Conservation (phyloP, 1,139 yeast species). For the Yamadazyma atmosphaerica region DNA sequence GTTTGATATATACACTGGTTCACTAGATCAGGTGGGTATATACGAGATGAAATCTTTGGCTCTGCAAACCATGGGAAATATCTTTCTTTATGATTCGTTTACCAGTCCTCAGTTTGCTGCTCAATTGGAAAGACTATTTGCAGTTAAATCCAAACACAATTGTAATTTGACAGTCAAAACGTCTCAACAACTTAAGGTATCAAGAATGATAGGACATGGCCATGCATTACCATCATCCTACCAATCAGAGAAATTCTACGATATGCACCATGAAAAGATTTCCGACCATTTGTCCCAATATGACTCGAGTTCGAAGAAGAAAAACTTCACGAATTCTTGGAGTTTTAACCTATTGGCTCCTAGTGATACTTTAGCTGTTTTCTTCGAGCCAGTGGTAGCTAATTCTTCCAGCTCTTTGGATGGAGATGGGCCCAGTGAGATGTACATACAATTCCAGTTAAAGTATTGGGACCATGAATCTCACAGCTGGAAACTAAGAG, state of each 20-base stretch:
- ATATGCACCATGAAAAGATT: conserved; percentile 29
- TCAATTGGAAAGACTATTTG: conserved; percentile 5
- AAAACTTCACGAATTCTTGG: conserved; percentile 40
- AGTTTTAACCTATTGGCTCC: conserved; percentile 22
- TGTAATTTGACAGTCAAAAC: conserved; percentile 30
- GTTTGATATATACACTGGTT: conserved; percentile 33
- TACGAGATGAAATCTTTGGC: conserved; percentile 40
- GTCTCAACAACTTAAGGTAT: conserved; percentile 31
- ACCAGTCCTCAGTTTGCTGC: conserved; percentile 20
- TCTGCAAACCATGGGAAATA: conserved; percentile 29
- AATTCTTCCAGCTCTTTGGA: conserved; percentile 22
- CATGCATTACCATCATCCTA: conserved; percentile 37
- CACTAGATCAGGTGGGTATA: conserved; percentile 42
- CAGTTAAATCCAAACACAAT: conserved; percentile 8
- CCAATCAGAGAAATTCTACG: conserved; percentile 21
- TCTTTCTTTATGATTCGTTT: conserved; percentile 29
- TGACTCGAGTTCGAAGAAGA: conserved; percentile 32
- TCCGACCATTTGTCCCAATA: conserved; percentile 34
- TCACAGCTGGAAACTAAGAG: conserved; percentile 25
- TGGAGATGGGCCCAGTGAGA: conserved; percentile 21
- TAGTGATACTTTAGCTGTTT: conserved; percentile 28
- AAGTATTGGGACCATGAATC: conserved; percentile 26
- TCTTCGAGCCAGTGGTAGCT: conserved; percentile 34
- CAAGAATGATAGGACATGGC: conserved; percentile 29
- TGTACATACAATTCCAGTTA: conserved; percentile 32